Evolutionary conservation across 371 early-diverging fungal genomes (phyloP), one percentile per base, ranked within the genome.

Genomic region (Parasitella parasitica): DNA sequence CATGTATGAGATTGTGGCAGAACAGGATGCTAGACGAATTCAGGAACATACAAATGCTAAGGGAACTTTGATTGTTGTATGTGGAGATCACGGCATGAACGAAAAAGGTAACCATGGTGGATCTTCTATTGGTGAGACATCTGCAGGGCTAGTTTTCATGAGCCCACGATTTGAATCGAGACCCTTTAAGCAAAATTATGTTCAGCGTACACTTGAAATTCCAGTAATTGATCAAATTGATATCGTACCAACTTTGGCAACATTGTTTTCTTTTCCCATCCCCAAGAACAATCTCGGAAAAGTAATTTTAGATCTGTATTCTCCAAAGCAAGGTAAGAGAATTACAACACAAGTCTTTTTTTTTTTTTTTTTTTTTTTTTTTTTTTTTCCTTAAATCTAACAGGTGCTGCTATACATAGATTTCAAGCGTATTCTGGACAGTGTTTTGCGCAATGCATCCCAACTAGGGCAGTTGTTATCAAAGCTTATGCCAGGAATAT

Each of bases 61-160:
- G 59, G 86, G 89, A 0, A 96, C 99, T 1, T 71, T 98, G 27
- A 82, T 99, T 49, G 86, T 98, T n/a, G 77, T 99, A 11, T 86
- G 97, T 56, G 98, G 99, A 34, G 99, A 99, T 78, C 99, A 99
- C 74, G 99, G 99, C 1, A 97, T 99, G 94, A 98, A 97, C 70
- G 88, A 93, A 84, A 75, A 72, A 49, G 88, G 88, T 11, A 86
- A 86, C 49, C 88, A 88, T 59, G 88, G 88, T 18, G 88, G 88
- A 3, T 86, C 88, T 12, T 86, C 88, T 7, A 57, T 69, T 43
- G 85, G 83, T 1, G 88, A 88, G 63, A 86, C 78, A 4, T 85
- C 88, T 8, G 75, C 88, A 4, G 84, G 79, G 1, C 57, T 84
- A 28, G 75, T 80, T 4, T 79, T 84, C 51, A 57, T 82, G 48